Base-by-base conservation (phyloP, 257 asterid genomes). In the Scutellaria galericulata region DNA sequence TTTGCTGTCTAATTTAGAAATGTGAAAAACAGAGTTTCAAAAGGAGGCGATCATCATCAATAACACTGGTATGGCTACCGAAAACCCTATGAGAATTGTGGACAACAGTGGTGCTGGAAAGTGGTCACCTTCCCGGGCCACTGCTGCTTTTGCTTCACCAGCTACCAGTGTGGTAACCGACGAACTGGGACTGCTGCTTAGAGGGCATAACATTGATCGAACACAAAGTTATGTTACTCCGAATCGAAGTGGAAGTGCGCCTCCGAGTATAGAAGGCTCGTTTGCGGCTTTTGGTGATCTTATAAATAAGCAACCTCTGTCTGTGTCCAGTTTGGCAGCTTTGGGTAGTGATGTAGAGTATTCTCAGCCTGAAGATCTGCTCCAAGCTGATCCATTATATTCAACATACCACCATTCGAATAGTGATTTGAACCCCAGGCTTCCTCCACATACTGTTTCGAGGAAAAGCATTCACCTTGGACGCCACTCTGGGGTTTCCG, bases 181-280 rank as follows among this genome's bases (percentile, higher is more conserved):
- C 64, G 97, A 91, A 68, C 48, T 91, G 79, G 95, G 96, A 4
- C 64, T 86, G 80, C 84, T 88, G 59, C 91, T 82, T 42, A 82
- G 86, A 63, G 87, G 86, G 31, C 89, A 81, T 46, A 80, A 72
- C 54, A 70, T 77, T 70, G 85, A 79, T 27, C 84, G 82, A 9
- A 85, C 81, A 67, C 81, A 56, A 65, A 75, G 80, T 79, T 82
- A 64, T 56, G 71, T 78, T 62, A 86, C 79, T 74, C 91, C 91
- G 31, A 85, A 78, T 64, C 96, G 96, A 22, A 89, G 93, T 73
- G 97, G 93, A 31, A 92, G 96, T 79, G 98, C 98, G 18, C 98
- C 98, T 50, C 98, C 98, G 18, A 87, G 93, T 81, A 89, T 91
- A 71, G 97, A 89, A 75, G 91, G 90, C 54, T 87, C 97, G 1